A percentile compares a stretch with the other conserved stretches of the same genome.
Conservation (phyloP, 768 basidiomycete genomes). For the Austroboletus festivus region DNA sequence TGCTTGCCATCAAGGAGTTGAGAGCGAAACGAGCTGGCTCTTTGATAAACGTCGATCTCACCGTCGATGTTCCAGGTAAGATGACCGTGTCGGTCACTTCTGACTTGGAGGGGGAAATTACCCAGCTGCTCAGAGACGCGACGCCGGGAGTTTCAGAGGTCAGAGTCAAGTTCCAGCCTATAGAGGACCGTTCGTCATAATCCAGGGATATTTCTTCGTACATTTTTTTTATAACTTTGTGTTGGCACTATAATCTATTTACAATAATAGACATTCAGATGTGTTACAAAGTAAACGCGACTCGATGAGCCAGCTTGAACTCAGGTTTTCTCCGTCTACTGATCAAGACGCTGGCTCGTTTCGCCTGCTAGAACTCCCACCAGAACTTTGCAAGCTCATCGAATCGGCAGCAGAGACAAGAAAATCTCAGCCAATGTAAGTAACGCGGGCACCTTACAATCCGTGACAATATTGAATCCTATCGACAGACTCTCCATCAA, state of each 20-base stretch:
- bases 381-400: slow-evolving; percentile 60
- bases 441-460: background rate
- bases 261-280: no score
- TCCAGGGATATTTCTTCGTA: background rate
- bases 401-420: slow-evolving; percentile 46
- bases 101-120: slow-evolving; percentile 61
- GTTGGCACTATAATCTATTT: background rate
- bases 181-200: slow-evolving; percentile 21
- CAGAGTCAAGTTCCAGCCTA: slow-evolving; percentile 57
- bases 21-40: slow-evolving; percentile 80
- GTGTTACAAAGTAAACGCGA: no score
- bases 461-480: background rate
- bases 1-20: slow-evolving; percentile 51
- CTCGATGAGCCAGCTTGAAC: slow-evolving; percentile 32
- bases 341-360: slow-evolving; percentile 50
- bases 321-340: slow-evolving; percentile 51
- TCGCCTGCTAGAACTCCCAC: slow-evolving; percentile 71
- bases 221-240: background rate
- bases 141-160: slow-evolving; percentile 73
- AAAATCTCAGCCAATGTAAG: slow-evolving; percentile 30
- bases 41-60: slow-evolving; percentile 78
- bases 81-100: slow-evolving; percentile 59
- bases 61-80: slow-evolving; percentile 60
- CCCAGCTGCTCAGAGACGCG: slow-evolving; percentile 48
- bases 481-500: slow-evolving; percentile 67